Percentiles rank a stretch among this genome's conserved stretches.
Conservation (phyloP, 1,284 basidiomycete genomes). For the Moesziomyces globuligerus region DNA sequence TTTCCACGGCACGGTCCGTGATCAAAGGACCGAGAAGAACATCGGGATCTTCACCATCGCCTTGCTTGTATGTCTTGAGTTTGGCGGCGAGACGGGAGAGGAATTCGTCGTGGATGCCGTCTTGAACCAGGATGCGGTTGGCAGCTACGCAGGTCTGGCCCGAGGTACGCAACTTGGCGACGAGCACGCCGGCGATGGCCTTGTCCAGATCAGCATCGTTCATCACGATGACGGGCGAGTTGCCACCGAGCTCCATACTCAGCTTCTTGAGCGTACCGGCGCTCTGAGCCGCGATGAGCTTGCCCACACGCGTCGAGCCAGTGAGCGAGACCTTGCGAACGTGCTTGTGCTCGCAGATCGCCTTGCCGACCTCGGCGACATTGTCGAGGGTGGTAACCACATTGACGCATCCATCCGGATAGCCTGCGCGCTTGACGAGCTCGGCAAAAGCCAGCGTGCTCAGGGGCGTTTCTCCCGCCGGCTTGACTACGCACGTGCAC, state of each 20-base stretch:
- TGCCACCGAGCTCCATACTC: conserved; percentile 91
- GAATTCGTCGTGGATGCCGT: conserved; percentile 42
- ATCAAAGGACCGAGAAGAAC: conserved; percentile 40
- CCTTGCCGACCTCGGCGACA: conserved; percentile 32
- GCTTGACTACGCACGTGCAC: conserved; percentile 40
- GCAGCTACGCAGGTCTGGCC: conserved; percentile 52
- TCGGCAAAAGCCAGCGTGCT: conserved; percentile 34
- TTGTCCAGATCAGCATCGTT: conserved; percentile 74
- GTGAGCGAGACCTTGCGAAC: conserved; percentile 41
- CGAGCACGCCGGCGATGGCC: conserved; percentile 48
- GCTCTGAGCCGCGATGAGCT: conserved; percentile 29
- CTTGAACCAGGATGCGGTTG: conserved; percentile 47
- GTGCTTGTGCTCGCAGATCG: conserved; percentile 33
- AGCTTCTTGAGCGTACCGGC: conserved; percentile 76
- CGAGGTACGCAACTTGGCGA: conserved; percentile 38
- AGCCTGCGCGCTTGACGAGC: conserved; percentile 31
- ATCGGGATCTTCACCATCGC: conserved; percentile 38
- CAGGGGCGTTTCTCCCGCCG: conserved; percentile 35
- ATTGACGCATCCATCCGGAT: conserved; percentile 32
- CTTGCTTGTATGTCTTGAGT: conserved; percentile 35
- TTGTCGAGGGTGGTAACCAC: conserved; percentile 37
- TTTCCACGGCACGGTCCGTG: conserved; percentile 37
- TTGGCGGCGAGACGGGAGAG: conserved; percentile 19
- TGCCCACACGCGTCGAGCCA: conserved; percentile 39
- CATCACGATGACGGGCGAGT: conserved; percentile 82